Base-by-base conservation (phyloP, 345 rosid species). In the Arabidopsis arenosa region DNA sequence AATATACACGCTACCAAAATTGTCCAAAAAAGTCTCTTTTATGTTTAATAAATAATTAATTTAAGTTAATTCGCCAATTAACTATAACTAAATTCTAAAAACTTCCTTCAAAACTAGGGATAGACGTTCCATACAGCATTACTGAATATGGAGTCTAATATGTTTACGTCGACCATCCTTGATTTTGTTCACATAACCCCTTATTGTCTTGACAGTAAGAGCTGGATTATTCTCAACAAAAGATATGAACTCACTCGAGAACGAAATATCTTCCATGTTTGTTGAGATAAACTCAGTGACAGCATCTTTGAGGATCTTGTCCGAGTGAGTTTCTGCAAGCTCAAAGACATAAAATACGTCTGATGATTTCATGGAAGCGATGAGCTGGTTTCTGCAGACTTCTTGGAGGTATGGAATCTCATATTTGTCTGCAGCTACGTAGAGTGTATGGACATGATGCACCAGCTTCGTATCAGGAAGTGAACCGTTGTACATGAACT, bases 201-300 rank as follows among this genome's bases (percentile, higher is more conserved):
- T 45, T 45, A 45, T 39, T 7, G 36, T 28, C 7, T 68, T 5
- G 35, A 18, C 37, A 41, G 43, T 18, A 7, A 56, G 14, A 30
- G 35, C 10, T 5, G 35, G 33, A 49, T 45, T 51, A 37, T 1
- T 51, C 66, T 69, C 26, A 23, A 23, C 26, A 23, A 23, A 23
- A 23, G 26, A 23, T 2, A 23, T 23, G 26, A 23, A 23, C 26
- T 23, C 26, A 23, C 26, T 23, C 26, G 26, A 23, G 26, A 87
- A 86, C 12, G 52, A 79, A 63, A 85, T 87, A 44, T 67, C 47
- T 17, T 21, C 37, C 72, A 67, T 36, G 12, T 36, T 6, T 36
- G n/a, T 7, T 15, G 36, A 21, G 13, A 67, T 17, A 37, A 28
- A 67, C 59, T 17, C 9, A 15, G 35, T 36, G 72, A 67, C 47